Base-by-base conservation (phyloP, 176 grass and related monocot genomes). In the Luzula sylvatica region DNA sequence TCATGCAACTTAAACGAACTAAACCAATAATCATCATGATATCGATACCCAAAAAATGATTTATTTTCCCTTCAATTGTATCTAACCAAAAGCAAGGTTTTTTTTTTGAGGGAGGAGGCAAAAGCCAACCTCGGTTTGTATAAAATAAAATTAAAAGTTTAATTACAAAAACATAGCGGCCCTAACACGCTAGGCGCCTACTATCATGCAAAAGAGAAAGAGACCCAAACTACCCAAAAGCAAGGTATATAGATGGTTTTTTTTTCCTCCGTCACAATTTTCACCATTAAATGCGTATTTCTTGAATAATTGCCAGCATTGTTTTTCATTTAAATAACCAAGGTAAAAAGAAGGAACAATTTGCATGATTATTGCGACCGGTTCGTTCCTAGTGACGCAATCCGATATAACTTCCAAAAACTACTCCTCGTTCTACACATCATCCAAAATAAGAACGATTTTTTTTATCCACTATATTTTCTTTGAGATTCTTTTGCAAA, bases 11-110 rank as follows among this genome's bases (percentile, higher is more conserved):
- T 30, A 44, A 62, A 56, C 29, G 63, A 26, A 2, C 16, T 58
- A 53, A 53, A 58, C 4, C 2, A 2, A 15, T 13, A 13, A 44
- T 44, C 41, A 44, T 6, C 3, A 44, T 11, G 15, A 13, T 11
- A 15, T 2, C 5, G 2, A 3, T 6, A 11, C 15, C 15, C 41
- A 6, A 44, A 44, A 44, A 44, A 13, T 44, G 41, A 44, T 44
- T 44, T 44, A 13, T 44, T 11, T 44, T 44, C 41, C 41, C 15
- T 15, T 44, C 2, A n/a, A n/a, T n/a, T n/a, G n/a, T n/a, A n/a
- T 44, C 12, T 44, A 44, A 44, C 41, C 41, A 58, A 22, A 82
- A 76, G 28, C 78, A 75, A 40, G 65, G 54, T 64, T 72, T 82
- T 52, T 65, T 39, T 6, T 65, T 44, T 46, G 68, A 56, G 18